These are phyloP conservation scores for Candida rishiriensis DNA, from an alignment of 805 yeast genomes.

Conservation along the genomic window DNA sequence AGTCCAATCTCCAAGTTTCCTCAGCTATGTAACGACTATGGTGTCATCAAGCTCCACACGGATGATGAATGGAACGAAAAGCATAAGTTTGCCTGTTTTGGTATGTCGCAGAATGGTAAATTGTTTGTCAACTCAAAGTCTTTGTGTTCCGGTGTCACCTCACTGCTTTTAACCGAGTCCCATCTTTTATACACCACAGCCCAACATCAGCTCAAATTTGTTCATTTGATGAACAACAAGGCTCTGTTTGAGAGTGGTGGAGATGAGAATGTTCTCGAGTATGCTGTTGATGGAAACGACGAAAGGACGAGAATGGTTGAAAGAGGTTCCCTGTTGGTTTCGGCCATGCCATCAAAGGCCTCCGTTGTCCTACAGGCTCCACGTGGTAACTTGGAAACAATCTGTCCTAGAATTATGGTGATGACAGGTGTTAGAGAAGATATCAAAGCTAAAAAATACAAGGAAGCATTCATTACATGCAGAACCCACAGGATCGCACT, in stretches of 20 bases:
- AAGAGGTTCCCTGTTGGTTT: constrained; percentile 82
- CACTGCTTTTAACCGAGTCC: constrained; percentile 66
- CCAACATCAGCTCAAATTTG: constrained; percentile 74
- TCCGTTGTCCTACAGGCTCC: constrained; percentile 89
- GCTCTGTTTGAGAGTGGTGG: constrained; percentile 17
- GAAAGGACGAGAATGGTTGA: constrained; percentile 88
- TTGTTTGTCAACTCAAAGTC: constrained; percentile 58
- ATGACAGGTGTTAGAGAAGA: constrained; percentile 72
- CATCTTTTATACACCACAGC: constrained; percentile 83
- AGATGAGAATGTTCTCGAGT: constrained; percentile 8
- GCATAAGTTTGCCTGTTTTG: constrained; percentile 48
- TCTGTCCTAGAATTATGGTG: constrained; percentile 90
- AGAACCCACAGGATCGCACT: constrained; percentile 88
- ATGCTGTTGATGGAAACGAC: constrained; percentile 36
- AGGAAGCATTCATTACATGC: constrained; percentile 76
- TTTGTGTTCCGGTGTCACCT: constrained; percentile 73
- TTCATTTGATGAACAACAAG: constrained; percentile 48
- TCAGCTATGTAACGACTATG: constrained; percentile 60
- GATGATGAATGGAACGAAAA: constrained; percentile 18
- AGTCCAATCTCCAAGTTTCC: constrained; percentile 52
- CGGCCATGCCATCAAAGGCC: constrained; percentile 76
- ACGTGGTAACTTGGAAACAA: constrained; percentile 93
- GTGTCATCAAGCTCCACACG: constrained; percentile 33
- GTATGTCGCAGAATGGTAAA: constrained; percentile 72
- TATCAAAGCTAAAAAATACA: constrained; percentile 55